A percentile compares a stretch with the other conserved stretches of the same genome.
Evolutionary conservation across 148 eudicot species (phyloP).

Genomic region (Diospyros kaki): DNA sequence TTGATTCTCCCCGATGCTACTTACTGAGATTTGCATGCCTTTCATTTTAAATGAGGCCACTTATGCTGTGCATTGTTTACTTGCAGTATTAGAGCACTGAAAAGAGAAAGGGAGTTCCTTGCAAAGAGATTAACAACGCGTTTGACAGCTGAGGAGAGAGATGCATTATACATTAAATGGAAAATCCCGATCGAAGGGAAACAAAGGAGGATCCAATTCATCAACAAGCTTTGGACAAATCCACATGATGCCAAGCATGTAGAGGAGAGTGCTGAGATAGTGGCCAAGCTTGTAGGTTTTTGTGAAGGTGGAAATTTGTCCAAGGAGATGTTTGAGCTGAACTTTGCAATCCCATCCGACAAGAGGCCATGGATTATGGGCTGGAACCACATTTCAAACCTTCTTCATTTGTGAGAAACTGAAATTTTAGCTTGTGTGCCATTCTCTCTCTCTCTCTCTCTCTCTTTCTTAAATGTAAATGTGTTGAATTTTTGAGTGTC

Average conservation of each 20-base stretch:
- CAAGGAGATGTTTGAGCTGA: slow-evolving; percentile 94
- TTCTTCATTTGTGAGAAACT: slow-evolving; percentile 57
- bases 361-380: slow-evolving; percentile 76
- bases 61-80: not conserved
- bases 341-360: slow-evolving; percentile 69
- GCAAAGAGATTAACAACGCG: slow-evolving; percentile 67
- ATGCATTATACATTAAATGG: slow-evolving; percentile 74
- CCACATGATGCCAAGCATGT: slow-evolving; percentile 63
- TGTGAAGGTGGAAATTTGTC: slow-evolving; percentile 73
- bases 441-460: not conserved
- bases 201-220: slow-evolving; percentile 71
- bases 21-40: not conserved
- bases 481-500: slow-evolving; percentile 10
- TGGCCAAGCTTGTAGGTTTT: slow-evolving; percentile 85
- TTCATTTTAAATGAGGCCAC: not conserved
- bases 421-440: slow-evolving; percentile 14
- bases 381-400: slow-evolving; percentile 80
- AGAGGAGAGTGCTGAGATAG: slow-evolving; percentile 81
- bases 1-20: slow-evolving; percentile 2
- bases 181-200: slow-evolving; percentile 78
- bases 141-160: slow-evolving; percentile 61
- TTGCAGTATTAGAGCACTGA: slow-evolving; percentile 66
- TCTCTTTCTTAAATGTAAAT: not conserved
- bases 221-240: slow-evolving; percentile 80
- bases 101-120: slow-evolving; percentile 84